Evolutionary conservation across 805 yeast species (phyloP).

Genomic region (Candida anglica): DNA sequence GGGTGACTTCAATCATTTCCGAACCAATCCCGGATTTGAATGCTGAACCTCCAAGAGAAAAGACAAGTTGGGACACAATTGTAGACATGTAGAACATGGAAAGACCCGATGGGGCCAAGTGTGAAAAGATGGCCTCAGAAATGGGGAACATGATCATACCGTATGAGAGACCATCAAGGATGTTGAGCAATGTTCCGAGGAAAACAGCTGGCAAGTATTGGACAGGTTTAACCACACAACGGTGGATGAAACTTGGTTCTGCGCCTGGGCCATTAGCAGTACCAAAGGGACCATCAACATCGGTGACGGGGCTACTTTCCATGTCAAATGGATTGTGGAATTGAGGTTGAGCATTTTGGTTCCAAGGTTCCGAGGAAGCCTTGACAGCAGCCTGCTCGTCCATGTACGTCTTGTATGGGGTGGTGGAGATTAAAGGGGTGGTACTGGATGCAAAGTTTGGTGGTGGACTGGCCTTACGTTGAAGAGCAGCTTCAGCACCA

Average conservation of each 20-base stretch:
- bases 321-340: slow-evolving; percentile 3
- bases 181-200: slow-evolving; percentile 78
- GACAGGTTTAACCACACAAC: slow-evolving; percentile 32
- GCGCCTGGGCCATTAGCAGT: neutral
- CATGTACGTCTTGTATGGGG: slow-evolving; percentile 1
- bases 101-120: slow-evolving; percentile 82
- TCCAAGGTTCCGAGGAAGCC: too few species aligned
- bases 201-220: slow-evolving; percentile 74
- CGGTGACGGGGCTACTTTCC: neutral
- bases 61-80: slow-evolving; percentile 83
- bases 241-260: slow-evolving; percentile 2
- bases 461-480: slow-evolving; percentile 1
- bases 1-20: slow-evolving; percentile 99
- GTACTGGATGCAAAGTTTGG: neutral
- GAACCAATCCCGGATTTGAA: slow-evolving; percentile 92
- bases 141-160: slow-evolving; percentile 98
- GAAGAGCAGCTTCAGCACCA: slow-evolving; percentile 4
- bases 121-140: slow-evolving; percentile 70
- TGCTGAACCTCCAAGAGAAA: slow-evolving; percentile 86
- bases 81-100: slow-evolving; percentile 94
- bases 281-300: slow-evolving; percentile 5
- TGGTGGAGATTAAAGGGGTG: neutral
- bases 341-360: too few species aligned
- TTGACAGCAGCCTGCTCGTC: slow-evolving; percentile 1
- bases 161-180: slow-evolving; percentile 89